phyloP scores from a whole-genome alignment of 768 basidiomycete species.

The Amyloporia xantha region DNA sequence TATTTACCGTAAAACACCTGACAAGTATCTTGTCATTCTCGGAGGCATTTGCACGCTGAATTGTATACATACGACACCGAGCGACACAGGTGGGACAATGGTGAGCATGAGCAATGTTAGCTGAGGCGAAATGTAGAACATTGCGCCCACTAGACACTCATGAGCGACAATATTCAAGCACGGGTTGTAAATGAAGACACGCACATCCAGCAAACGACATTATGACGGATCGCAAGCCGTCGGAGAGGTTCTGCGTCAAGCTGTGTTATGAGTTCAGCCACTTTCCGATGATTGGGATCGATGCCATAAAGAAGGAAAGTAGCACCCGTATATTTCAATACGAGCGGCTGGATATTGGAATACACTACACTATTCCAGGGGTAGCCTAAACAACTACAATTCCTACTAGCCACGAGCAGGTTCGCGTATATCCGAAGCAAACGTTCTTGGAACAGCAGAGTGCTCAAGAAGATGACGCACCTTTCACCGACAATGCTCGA shows the following conservation, averaged over 20 bases:
- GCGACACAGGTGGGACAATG: slow-evolving; percentile 82
- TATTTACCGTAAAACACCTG: slow-evolving; percentile 96
- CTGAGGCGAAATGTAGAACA: slow-evolving; percentile 88
- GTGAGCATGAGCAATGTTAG: slow-evolving; percentile 90
- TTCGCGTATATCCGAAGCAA: no score
- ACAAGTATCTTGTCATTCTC: background rate
- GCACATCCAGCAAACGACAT: slow-evolving; percentile 90
- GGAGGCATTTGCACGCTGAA: background rate
- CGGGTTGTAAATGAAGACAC: background rate
- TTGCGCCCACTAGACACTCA: slow-evolving; percentile 68
- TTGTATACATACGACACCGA: slow-evolving; percentile 59
- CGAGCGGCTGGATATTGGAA: background rate
- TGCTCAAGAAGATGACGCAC: no score
- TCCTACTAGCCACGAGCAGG: no score
- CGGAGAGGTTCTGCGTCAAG: slow-evolving; percentile 74
- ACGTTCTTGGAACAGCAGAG: no score
- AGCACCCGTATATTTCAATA: no score
- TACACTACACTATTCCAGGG: background rate
- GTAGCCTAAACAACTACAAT: no score
- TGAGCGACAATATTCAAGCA: background rate
- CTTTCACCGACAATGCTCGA: slow-evolving; percentile 92
- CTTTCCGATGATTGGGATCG: background rate
- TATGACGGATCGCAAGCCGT: slow-evolving; percentile 76
- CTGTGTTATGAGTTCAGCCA: slow-evolving; percentile 27
- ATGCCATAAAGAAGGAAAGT: background rate